phyloP scores from a whole-genome alignment of 345 rosid genomes.

The Ailanthus altissimus region DNA sequence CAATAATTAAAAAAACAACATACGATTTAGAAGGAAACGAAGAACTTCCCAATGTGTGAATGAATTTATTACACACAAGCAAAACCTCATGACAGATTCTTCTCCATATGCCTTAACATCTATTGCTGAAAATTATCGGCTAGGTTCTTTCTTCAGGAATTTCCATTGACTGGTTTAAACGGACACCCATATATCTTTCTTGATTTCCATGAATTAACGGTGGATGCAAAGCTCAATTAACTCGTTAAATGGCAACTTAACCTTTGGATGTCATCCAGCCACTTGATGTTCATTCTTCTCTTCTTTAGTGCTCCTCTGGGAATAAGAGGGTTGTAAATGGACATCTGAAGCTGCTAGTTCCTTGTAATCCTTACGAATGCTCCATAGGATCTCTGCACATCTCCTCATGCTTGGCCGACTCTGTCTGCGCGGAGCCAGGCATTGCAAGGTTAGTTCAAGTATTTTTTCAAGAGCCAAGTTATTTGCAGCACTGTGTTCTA shows the following conservation, averaged over 20 bases:
- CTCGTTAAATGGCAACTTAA: too few relatives aligned
- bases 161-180: not conserved
- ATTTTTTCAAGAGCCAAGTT: constrained; percentile 67
- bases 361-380: constrained; percentile 80
- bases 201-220: not conserved
- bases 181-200: not conserved
- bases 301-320: constrained; percentile 33
- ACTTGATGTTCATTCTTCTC: constrained; percentile 26
- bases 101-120: not conserved
- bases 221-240: constrained; percentile 8
- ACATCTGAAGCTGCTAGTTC: constrained; percentile 42
- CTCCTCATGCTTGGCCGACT: constrained; percentile 77
- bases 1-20: not conserved
- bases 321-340: constrained; percentile 36
- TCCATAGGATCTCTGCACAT: constrained; percentile 87
- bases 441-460: constrained; percentile 70
- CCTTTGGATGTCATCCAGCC: not conserved
- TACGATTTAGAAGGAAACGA: not conserved
- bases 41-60: not conserved
- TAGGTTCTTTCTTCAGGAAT: not conserved
- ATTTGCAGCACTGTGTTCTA: constrained; percentile 48
- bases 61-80: constrained; percentile 15
- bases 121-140: not conserved
- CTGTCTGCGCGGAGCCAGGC: constrained; percentile 73
- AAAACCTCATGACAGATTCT: not conserved